Base-by-base conservation (phyloP, 2,329 filamentous ascomycete species). In the Passalora sequoiae region DNA sequence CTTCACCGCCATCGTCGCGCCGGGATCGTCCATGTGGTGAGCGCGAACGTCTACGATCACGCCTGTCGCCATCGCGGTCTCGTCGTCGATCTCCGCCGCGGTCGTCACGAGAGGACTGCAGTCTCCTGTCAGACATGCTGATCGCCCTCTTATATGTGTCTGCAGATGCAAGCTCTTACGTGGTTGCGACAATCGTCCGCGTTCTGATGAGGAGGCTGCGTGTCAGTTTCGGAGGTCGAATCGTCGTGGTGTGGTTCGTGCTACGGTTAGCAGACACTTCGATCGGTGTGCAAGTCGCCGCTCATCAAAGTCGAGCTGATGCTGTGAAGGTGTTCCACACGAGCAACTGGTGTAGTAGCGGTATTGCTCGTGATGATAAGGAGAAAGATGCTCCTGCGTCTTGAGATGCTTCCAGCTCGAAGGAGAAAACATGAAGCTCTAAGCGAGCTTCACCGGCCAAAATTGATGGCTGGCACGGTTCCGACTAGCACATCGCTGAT, bases 1-100 rank as follows among this genome's bases (percentile, higher is more conserved):
- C 76, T 56, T 86, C 83, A 43, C 28, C 43, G n/a, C n/a, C n/a
- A 16, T 77, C 79, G 39, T 46, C 50, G 29, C 50, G 49, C 30
- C 52, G 47, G 17, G 50, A 50, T 36, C 51, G 46, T 42, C 92
- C 84, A 56, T 84, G 84, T 30, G 89, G 89, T 13, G 91, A 97
- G 63, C 91, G 82, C 49, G 89, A 95, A 53, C 91, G 84, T 35
- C 60, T 56, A 68, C 89, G 78, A 60, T 53, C 47, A 83, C 76
- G 42, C 80, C 79, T 54, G 52, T 75, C 76, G 58, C 75, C 68
- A 52, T 64, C 65, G 43, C 64, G 62, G 49, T 66, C 62, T 47
- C 71, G 70, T 44, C 76, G 73, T 43, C 66, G 61, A 52, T 70
- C 64, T 47, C 70, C 66, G 43, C 58, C 56, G 31, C 58, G 57